A percentile compares a stretch with the other conserved stretches of the same genome.
phyloP scores from a whole-genome alignment of 371 early-diverging fungal genomes.

The Mucor circinelloides region DNA sequence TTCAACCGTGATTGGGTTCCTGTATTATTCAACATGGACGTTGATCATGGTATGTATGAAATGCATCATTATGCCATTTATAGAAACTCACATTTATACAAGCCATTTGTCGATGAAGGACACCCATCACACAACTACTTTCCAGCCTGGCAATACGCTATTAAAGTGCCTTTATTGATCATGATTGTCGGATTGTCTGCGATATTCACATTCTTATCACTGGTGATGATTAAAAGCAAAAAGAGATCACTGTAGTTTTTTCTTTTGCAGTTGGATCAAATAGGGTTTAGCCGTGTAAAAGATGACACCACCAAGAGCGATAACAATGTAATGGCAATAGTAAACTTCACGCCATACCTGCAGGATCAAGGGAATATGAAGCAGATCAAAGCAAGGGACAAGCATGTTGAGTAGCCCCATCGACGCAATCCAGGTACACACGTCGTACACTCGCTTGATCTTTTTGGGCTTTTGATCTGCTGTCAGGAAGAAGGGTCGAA shows the following conservation, averaged over 20 bases:
- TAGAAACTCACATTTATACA: background rate
- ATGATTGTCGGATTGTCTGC: slow-evolving; percentile 79
- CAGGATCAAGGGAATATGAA: slow-evolving; percentile 55
- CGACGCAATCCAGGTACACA: slow-evolving; percentile 67
- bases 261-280: slow-evolving; percentile 22
- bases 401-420: slow-evolving; percentile 69
- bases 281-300: slow-evolving; percentile 8
- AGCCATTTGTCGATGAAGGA: slow-evolving; percentile 92
- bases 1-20: slow-evolving; percentile 70
- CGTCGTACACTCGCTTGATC: slow-evolving; percentile 57
- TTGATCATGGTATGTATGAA: slow-evolving; percentile 70
- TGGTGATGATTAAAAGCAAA: slow-evolving; percentile 86
- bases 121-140: slow-evolving; percentile 82
- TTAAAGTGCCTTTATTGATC: slow-evolving; percentile 82
- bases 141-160: slow-evolving; percentile 84
- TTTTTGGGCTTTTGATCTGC: slow-evolving; percentile 2
- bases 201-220: slow-evolving; percentile 76
- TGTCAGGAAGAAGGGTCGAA: slow-evolving; percentile 67
- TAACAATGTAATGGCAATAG: slow-evolving; percentile 53
- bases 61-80: background rate
- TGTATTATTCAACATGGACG: slow-evolving; percentile 92
- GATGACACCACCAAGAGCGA: slow-evolving; percentile 31
- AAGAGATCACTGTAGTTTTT: background rate
- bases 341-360: slow-evolving; percentile 63
- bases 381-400: slow-evolving; percentile 74